phyloP scores from a whole-genome alignment of 352 stramenopile genomes.

The Peronospora destructor region DNA sequence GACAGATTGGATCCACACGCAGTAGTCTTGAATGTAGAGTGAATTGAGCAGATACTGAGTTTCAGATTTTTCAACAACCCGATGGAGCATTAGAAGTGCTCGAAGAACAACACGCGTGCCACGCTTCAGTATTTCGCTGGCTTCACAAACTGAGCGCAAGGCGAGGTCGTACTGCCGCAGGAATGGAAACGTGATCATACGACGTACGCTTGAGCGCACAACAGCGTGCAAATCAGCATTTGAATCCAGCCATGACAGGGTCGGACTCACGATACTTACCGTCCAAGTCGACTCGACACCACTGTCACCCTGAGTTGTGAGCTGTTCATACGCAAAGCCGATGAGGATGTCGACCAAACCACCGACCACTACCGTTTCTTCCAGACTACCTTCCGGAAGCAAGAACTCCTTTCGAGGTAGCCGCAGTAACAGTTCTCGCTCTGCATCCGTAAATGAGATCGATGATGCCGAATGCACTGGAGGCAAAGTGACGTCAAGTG shows the following conservation, averaged over 20 bases:
- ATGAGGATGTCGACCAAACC: slow-evolving; percentile 92
- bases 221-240: slow-evolving; percentile 51
- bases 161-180: slow-evolving; percentile 89
- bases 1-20: slow-evolving; percentile 77
- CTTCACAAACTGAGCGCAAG: slow-evolving; percentile 73
- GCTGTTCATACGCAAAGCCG: slow-evolving; percentile 93
- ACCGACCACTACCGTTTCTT: slow-evolving; percentile 62
- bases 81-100: slow-evolving; percentile 86
- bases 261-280: slow-evolving; percentile 90
- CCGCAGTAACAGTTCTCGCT: slow-evolving; percentile 68
- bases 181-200: slow-evolving; percentile 95
- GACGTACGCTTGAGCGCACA: slow-evolving; percentile 67
- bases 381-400: slow-evolving; percentile 40
- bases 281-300: slow-evolving; percentile 96
- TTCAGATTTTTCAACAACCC: slow-evolving; percentile 91
- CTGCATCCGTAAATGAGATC: slow-evolving; percentile 41
- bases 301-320: slow-evolving; percentile 92
- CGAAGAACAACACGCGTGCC: slow-evolving; percentile 88
- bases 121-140: slow-evolving; percentile 72
- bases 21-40: slow-evolving; percentile 93
- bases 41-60: slow-evolving; percentile 95
- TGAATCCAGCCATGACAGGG: slow-evolving; percentile 92
- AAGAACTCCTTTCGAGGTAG: slow-evolving; percentile 81
- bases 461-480: slow-evolving; percentile 3
- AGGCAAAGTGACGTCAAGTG: slow-evolving; percentile 11